phyloP scores from a whole-genome alignment of 768 basidiomycete genomes.

The Tricholoma sp. region DNA sequence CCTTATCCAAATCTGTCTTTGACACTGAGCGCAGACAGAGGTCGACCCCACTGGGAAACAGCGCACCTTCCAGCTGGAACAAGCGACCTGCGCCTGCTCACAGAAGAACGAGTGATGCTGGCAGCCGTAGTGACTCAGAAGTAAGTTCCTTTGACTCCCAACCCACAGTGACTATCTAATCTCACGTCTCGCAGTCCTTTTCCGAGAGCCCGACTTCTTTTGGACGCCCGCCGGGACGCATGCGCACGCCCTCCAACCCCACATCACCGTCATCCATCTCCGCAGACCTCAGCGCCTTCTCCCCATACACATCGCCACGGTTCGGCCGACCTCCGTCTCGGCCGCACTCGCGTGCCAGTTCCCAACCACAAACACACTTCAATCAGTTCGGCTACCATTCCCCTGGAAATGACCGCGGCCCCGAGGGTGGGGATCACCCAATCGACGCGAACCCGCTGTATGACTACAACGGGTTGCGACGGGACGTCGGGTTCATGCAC shows the following conservation, averaged over 20 bases:
- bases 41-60: slow-evolving; percentile 52
- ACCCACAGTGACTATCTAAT: not conserved
- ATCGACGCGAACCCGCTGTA: slow-evolving; percentile 23
- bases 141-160: slow-evolving; percentile 32
- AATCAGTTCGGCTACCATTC: slow-evolving; percentile 15
- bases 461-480: slow-evolving; percentile 30
- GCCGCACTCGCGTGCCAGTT: slow-evolving; percentile 61
- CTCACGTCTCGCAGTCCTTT: slow-evolving; percentile 24
- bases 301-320: slow-evolving; percentile 37
- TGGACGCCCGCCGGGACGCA: slow-evolving; percentile 40
- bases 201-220: slow-evolving; percentile 40
- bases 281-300: slow-evolving; percentile 22
- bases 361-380: slow-evolving; percentile 38
- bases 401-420: slow-evolving; percentile 30
- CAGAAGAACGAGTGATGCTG: slow-evolving; percentile 70
- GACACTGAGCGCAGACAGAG: slow-evolving; percentile 68
- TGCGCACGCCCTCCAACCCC: slow-evolving; percentile 71
- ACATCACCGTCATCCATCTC: slow-evolving; percentile 41
- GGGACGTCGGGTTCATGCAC: slow-evolving; percentile 29
- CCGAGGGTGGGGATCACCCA: slow-evolving; percentile 34
- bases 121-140: slow-evolving; percentile 74
- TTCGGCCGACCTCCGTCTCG: slow-evolving; percentile 39
- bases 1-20: slow-evolving; percentile 59
- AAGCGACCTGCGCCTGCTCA: slow-evolving; percentile 63
- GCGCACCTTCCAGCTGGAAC: slow-evolving; percentile 72